These are phyloP conservation scores for Bruguiera gymnorhiza DNA, from an alignment of 345 rosid genomes.

Conservation along the genomic window DNA sequence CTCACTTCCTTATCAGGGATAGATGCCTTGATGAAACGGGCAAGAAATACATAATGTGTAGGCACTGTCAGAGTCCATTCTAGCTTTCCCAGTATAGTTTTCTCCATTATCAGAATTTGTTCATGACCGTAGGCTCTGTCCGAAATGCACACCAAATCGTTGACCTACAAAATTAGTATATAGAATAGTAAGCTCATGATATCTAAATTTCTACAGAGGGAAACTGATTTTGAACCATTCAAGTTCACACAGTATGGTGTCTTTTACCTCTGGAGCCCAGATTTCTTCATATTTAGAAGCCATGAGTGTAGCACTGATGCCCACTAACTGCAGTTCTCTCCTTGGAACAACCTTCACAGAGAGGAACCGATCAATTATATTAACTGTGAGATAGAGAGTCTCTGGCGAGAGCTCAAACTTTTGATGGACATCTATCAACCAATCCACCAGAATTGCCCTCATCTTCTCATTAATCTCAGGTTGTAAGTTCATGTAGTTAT, in stretches of 20 bases:
- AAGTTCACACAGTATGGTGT: background rate
- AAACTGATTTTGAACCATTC: slow-evolving; percentile 28
- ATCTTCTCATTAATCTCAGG: slow-evolving; percentile 77
- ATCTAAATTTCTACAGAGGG: slow-evolving; percentile 29
- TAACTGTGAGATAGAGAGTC: slow-evolving; percentile 82
- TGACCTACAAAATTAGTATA: slow-evolving; percentile 39
- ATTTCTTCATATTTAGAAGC: slow-evolving; percentile 96
- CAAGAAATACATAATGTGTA: slow-evolving; percentile 80
- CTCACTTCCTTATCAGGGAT: slow-evolving; percentile 47
- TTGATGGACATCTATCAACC: slow-evolving; percentile 82
- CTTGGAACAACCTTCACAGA: slow-evolving; percentile 57
- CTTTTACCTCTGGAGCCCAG: slow-evolving; percentile 83
- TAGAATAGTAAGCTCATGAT: no score
- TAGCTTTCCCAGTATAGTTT: slow-evolving; percentile 63
- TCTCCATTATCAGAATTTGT: slow-evolving; percentile 84
- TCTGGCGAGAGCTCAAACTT: slow-evolving; percentile 84
- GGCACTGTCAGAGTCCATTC: slow-evolving; percentile 94
- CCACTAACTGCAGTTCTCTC: slow-evolving; percentile 76
- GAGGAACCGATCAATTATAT: slow-evolving; percentile 75
- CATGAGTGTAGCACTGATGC: slow-evolving; percentile 75
- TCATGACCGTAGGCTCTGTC: slow-evolving; percentile 62
- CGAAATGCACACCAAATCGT: slow-evolving; percentile 72
- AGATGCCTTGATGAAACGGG: slow-evolving; percentile 82
- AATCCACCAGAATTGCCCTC: slow-evolving; percentile 84
- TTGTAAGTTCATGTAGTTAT: slow-evolving; percentile 66